These are phyloP conservation scores for Diplodia scrobiculata DNA, from an alignment of 2,329 filamentous ascomycete species.

Conservation along the genomic window DNA sequence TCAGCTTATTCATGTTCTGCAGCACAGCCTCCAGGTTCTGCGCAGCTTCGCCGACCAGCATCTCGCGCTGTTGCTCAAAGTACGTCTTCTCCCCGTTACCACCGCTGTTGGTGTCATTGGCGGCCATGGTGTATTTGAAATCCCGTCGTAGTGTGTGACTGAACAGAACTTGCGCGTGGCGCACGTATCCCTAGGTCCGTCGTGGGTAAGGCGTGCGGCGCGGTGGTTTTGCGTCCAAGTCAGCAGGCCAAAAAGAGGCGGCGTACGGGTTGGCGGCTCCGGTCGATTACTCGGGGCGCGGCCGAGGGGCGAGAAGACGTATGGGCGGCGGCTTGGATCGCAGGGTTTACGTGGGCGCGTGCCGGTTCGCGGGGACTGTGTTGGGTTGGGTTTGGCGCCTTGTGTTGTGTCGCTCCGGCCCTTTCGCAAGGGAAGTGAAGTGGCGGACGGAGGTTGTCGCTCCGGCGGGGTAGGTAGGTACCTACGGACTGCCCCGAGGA, in stretches of 20 bases:
- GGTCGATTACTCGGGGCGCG: background rate
- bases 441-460: background rate
- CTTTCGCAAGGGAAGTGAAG: background rate
- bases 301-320: background rate
- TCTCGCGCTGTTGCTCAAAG: constrained; percentile 75
- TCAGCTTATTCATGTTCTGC: constrained; percentile 93
- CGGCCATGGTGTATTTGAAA: background rate
- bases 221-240: background rate
- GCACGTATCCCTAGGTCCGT: background rate
- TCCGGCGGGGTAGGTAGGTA: background rate
- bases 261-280: background rate
- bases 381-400: background rate
- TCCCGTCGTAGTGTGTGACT: background rate
- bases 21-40: constrained; percentile 80
- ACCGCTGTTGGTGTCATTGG: background rate
- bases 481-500: background rate
- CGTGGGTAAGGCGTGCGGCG: background rate
- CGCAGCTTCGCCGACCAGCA: constrained; percentile 71
- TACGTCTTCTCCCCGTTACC: constrained; percentile 50
- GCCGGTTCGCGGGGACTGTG: background rate
- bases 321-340: background rate
- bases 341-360: background rate
- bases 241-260: background rate
- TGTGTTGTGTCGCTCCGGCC: background rate
- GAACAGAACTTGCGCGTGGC: background rate